A percentile compares a stretch with the other conserved stretches of the same genome.
Conservation (phyloP, 176 grass and related monocot species). For the Carex parvula region DNA sequence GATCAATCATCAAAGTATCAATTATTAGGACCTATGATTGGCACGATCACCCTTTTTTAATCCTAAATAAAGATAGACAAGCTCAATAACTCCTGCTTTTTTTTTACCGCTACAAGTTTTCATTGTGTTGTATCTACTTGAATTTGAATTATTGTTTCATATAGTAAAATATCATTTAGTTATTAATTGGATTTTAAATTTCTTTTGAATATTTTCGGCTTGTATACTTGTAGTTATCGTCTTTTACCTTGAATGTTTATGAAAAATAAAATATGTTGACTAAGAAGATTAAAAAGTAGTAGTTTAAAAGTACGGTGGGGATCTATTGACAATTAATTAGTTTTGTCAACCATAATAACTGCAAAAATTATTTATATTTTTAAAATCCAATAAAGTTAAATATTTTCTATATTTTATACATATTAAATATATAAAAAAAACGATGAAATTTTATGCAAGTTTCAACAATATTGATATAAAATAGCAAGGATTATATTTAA, state of each 20-base stretch:
- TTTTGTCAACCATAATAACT: too few species aligned
- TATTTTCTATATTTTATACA: too few species aligned
- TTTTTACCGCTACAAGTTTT: neutral
- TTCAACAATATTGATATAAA: too few species aligned
- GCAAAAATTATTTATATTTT: too few species aligned
- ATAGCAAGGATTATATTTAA: too few species aligned
- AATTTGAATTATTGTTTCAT: neutral
- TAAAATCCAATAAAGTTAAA: too few species aligned
- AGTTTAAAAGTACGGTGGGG: too few species aligned
- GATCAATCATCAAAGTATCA: neutral
- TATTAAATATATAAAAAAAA: too few species aligned
- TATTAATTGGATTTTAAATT: neutral
- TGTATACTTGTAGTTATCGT: neutral
- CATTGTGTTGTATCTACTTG: neutral
- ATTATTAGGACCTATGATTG: neutral
- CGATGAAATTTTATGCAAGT: too few species aligned
- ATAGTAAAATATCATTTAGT: neutral
- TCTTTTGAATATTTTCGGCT: neutral
- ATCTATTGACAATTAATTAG: too few species aligned
- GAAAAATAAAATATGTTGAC: neutral
- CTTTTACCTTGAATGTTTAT: neutral
- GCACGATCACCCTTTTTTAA: neutral
- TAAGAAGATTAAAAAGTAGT: neutral
- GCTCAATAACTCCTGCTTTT: neutral
- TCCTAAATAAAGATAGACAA: neutral